These are phyloP conservation scores for Russula brevipes DNA, from an alignment of 768 basidiomycete species.

Conservation along the genomic window DNA sequence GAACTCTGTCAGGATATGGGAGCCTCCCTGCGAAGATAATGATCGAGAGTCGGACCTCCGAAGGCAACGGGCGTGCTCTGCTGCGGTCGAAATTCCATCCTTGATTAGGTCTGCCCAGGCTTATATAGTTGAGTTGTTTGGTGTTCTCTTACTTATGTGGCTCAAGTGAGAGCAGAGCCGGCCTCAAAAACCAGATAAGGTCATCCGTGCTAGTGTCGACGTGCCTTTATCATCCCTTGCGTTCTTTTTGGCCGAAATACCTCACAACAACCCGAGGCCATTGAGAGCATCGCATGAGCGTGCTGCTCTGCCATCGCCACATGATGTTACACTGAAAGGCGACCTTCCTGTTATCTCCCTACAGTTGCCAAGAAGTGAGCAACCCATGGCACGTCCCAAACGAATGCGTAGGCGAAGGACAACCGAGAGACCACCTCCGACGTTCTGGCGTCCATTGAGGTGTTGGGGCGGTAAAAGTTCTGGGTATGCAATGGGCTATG, in stretches of 20 bases:
- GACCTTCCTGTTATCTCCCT: conserved; percentile 3
- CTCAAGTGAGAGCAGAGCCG: conserved; percentile 7
- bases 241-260: conserved; percentile 15
- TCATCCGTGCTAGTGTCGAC: conserved; percentile 10
- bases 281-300: not conserved
- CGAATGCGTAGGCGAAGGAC: conserved; percentile 14
- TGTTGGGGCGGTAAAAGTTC: conserved; percentile 30
- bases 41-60: conserved; percentile 29
- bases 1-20: conserved; percentile 25
- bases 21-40: conserved; percentile 32
- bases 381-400: not conserved
- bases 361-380: not conserved
- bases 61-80: conserved; percentile 27
- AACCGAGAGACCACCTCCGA: conserved; percentile 20
- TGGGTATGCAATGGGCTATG: conserved; percentile 34
- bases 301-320: conserved; percentile 10
- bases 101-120: conserved; percentile 27
- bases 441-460: conserved; percentile 30
- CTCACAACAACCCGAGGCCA: not conserved
- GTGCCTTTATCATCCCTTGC: not conserved
- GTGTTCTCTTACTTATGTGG: not conserved
- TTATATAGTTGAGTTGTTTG: conserved; percentile 25
- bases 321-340: conserved; percentile 11
- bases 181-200: not conserved
- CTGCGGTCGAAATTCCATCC: conserved; percentile 31